Conservation (phyloP, 176 grass and related monocot genomes). For the Avena eriantha region DNA sequence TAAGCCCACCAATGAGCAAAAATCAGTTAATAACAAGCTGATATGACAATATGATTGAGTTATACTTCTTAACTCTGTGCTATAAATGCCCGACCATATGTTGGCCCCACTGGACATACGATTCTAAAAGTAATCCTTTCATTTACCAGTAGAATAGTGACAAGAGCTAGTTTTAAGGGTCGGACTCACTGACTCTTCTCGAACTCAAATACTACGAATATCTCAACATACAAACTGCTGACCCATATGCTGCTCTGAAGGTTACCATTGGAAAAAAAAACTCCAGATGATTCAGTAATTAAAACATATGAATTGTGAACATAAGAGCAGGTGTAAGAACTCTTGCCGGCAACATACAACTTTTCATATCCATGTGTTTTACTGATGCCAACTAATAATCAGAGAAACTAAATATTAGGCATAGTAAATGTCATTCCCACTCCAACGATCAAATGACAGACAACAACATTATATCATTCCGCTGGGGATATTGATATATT, state of each 20-base stretch:
- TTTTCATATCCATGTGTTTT: conserved; percentile 56
- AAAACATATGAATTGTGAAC: conserved; percentile 27
- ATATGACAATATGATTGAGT: too few relatives aligned
- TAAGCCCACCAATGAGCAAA: not conserved
- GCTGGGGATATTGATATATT: not conserved
- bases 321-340: conserved; percentile 10
- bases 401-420: not conserved
- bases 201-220: conserved; percentile 18
- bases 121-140: conserved; percentile 57
- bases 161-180: conserved; percentile 51
- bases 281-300: conserved; percentile 39
- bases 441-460: not conserved
- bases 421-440: not conserved
- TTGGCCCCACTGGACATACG: conserved; percentile 49
- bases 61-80: not conserved
- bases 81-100: conserved; percentile 39
- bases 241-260: conserved; percentile 7
- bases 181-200: conserved; percentile 22
- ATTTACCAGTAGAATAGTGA: conserved; percentile 56
- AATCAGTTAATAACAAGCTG: not conserved
- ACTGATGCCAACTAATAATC: conserved; percentile 47
- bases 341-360: conserved; percentile 48
- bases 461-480: not conserved
- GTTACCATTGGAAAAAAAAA: conserved; percentile 21
- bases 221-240: conserved; percentile 9